Conservation (phyloP, 2,329 filamentous ascomycete species). For the Biscogniauxia sp. region DNA sequence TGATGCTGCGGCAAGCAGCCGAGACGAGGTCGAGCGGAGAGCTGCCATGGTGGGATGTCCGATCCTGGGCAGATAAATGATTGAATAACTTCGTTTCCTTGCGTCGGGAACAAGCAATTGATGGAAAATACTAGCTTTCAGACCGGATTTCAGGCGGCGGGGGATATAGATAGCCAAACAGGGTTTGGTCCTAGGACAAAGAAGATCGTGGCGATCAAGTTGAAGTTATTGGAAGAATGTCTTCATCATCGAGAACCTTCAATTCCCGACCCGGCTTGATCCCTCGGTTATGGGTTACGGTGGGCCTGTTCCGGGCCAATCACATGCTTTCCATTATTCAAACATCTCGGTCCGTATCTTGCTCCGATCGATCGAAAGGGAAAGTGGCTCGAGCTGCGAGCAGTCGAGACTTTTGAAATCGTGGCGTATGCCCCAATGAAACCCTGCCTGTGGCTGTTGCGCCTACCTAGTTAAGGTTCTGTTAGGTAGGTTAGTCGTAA, state of each 20-base stretch:
- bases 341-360: slow-evolving; percentile 22
- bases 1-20: slow-evolving; percentile 48
- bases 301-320: slow-evolving; percentile 24
- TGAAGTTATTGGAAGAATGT: slow-evolving; percentile 13
- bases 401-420: background rate
- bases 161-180: slow-evolving; percentile 10
- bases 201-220: slow-evolving; percentile 21
- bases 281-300: slow-evolving; percentile 27
- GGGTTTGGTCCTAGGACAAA: slow-evolving; percentile 7
- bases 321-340: slow-evolving; percentile 30
- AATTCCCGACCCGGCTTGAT: slow-evolving; percentile 26
- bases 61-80: background rate
- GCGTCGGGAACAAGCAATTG: background rate
- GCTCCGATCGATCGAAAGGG: slow-evolving; percentile 11
- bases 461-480: background rate
- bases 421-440: slow-evolving; percentile 8
- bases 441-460: background rate
- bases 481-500: no score
- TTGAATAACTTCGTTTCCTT: slow-evolving; percentile 5
- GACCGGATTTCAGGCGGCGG: background rate
- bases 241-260: slow-evolving; percentile 28
- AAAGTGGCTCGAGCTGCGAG: background rate
- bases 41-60: slow-evolving; percentile 50
- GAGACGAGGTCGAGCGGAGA: slow-evolving; percentile 57
- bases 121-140: slow-evolving; percentile 1